A percentile compares a stretch with the other conserved stretches of the same genome.
Evolutionary conservation across 345 rosid species (phyloP).

Genomic region (Microthlaspi erraticum): DNA sequence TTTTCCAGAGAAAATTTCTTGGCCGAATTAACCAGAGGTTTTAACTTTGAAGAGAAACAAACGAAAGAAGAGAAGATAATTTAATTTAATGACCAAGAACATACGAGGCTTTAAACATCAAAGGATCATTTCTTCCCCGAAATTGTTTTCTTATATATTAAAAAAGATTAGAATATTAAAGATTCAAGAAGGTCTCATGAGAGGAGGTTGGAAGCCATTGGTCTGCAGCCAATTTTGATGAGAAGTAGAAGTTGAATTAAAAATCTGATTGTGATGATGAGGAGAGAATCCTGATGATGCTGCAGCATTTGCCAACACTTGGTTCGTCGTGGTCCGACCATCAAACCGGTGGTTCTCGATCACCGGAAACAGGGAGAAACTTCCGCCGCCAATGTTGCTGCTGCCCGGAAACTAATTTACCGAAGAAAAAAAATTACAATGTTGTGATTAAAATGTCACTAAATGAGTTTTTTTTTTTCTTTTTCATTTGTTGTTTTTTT

Average conservation of each 20-base stretch:
- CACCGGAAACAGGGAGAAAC: conserved; percentile 59
- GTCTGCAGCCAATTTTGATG: conserved; percentile 49
- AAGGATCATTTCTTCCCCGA: conserved; percentile 13
- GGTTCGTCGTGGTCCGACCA: conserved; percentile 48
- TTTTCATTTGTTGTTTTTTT: neutral
- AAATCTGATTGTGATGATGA: conserved; percentile 52
- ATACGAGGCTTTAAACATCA: neutral
- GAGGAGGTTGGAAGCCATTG: conserved; percentile 45
- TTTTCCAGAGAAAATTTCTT: neutral
- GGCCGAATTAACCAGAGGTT: conserved; percentile 21
- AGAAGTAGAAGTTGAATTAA: conserved; percentile 39
- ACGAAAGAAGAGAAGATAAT: conserved; percentile 13
- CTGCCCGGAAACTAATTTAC: conserved; percentile 61
- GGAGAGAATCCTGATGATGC: conserved; percentile 99
- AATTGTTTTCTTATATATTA: conserved; percentile 12
- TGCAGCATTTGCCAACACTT: conserved; percentile 87
- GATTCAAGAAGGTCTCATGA: conserved; percentile 48
- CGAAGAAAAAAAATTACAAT: neutral
- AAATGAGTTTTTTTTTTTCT: neutral
- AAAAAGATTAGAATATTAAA: conserved; percentile 2
- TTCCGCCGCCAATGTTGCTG: conserved; percentile 59
- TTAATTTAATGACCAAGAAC: conserved; percentile 27
- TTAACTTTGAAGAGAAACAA: conserved; percentile 2
- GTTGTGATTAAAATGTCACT: neutral
- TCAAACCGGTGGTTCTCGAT: conserved; percentile 49